Evolutionary conservation across 2,329 filamentous ascomycete genomes (phyloP).

Genomic region (Ophiostoma sp.): DNA sequence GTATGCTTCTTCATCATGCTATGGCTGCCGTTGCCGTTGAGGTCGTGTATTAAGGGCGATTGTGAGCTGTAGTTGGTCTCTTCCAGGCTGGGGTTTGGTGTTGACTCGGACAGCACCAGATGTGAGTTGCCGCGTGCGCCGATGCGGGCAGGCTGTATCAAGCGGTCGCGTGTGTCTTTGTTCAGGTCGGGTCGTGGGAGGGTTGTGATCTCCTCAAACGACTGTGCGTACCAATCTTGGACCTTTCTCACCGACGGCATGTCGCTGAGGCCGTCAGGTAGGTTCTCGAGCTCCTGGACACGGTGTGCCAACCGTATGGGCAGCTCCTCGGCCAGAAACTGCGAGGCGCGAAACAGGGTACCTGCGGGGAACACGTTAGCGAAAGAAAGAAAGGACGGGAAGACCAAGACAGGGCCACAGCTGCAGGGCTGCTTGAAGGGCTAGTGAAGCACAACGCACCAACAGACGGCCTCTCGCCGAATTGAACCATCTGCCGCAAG

Average conservation of each 20-base stretch:
- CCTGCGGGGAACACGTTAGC: constrained; percentile 45
- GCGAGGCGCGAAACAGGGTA: constrained; percentile 92
- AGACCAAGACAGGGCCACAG: neutral
- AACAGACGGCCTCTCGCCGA: constrained; percentile 86
- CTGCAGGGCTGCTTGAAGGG: neutral
- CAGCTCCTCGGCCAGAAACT: constrained; percentile 96
- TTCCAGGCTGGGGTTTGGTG: constrained; percentile 81
- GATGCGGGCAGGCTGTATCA: constrained; percentile 61
- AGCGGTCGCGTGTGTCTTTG: constrained; percentile 68
- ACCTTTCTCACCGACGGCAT: constrained; percentile 96
- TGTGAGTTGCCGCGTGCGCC: constrained; percentile 49
- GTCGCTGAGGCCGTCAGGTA: constrained; percentile 93
- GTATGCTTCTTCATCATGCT: constrained; percentile 42
- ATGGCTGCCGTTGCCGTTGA: constrained; percentile 36
- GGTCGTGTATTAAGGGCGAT: constrained; percentile 31
- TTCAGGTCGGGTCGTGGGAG: constrained; percentile 72
- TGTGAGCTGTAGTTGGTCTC: constrained; percentile 71
- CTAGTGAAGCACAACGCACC: constrained; percentile 48
- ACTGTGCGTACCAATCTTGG: constrained; percentile 98
- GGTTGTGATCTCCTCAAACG: constrained; percentile 96
- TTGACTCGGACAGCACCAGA: constrained; percentile 68
- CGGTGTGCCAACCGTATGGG: constrained; percentile 94
- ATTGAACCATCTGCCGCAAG: constrained; percentile 98
- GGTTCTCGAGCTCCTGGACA: constrained; percentile 84
- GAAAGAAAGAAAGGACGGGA: too few species aligned